These are phyloP conservation scores for Raphanus hybrid DNA, from an alignment of 441 rosid species.

Conservation along the genomic window DNA sequence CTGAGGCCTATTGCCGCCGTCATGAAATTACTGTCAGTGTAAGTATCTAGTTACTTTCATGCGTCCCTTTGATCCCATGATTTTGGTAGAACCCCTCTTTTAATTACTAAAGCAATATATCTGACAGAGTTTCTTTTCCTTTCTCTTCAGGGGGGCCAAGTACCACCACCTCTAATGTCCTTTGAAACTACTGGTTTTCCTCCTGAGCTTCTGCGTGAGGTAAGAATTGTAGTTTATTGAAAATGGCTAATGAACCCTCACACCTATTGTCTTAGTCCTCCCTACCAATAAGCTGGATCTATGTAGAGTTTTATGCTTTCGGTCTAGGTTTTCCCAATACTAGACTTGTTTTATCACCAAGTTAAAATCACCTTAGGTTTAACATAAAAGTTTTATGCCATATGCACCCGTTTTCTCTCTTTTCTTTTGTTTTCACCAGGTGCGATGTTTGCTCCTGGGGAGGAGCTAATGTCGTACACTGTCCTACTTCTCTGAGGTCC, in stretches of 20 bases:
- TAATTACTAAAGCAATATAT: background rate
- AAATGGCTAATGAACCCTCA: background rate
- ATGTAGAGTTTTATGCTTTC: background rate
- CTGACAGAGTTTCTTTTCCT: background rate
- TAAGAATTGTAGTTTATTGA: slow-evolving; percentile 31
- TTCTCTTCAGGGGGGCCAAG: slow-evolving; percentile 68
- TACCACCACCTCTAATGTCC: slow-evolving; percentile 77
- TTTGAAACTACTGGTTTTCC: slow-evolving; percentile 92
- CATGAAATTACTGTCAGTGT: slow-evolving; percentile 93
- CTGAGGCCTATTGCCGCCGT: slow-evolving; percentile 72
- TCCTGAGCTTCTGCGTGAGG: slow-evolving; percentile 82
- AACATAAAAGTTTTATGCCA: slow-evolving; percentile 42
- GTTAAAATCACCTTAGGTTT: slow-evolving; percentile 33
- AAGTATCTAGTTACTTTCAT: slow-evolving; percentile 43
- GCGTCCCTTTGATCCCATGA: background rate
- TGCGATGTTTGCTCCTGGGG: slow-evolving; percentile 99
- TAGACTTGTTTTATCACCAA: background rate
- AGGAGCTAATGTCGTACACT: slow-evolving; percentile 99
- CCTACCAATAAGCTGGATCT: slow-evolving; percentile 6
- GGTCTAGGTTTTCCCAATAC: slow-evolving; percentile 16
- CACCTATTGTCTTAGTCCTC: background rate
- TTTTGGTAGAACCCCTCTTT: background rate
- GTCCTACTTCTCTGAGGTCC: slow-evolving; percentile 83
- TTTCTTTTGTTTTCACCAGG: slow-evolving; percentile 87
- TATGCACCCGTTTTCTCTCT: slow-evolving; percentile 40